A percentile compares a stretch with the other conserved stretches of the same genome.
Conservation (phyloP, 1,284 basidiomycete genomes). For the Ganoderma meredithae region DNA sequence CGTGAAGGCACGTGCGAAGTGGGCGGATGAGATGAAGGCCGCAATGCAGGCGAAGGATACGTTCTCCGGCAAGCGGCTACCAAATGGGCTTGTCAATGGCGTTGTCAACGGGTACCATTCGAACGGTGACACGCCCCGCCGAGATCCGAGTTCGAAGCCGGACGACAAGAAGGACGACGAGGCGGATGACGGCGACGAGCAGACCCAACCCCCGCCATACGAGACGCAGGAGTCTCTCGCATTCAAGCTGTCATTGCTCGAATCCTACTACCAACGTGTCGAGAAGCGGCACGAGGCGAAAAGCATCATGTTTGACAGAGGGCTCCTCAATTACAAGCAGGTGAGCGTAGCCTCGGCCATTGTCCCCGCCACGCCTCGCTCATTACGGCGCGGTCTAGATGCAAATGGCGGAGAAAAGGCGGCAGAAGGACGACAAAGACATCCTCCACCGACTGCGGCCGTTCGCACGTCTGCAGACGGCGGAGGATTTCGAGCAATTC, state of each 20-base stretch:
- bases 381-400: slow-evolving; percentile 59
- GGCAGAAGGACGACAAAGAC: slow-evolving; percentile 92
- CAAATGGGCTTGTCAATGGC: slow-evolving; percentile 48
- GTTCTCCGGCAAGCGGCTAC: slow-evolving; percentile 42
- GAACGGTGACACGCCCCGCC: slow-evolving; percentile 37
- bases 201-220: slow-evolving; percentile 73
- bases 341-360: slow-evolving; percentile 49
- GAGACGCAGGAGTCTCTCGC: slow-evolving; percentile 91
- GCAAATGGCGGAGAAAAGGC: slow-evolving; percentile 90
- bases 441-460: slow-evolving; percentile 90
- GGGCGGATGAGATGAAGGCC: slow-evolving; percentile 67
- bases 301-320: slow-evolving; percentile 92
- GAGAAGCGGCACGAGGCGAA: slow-evolving; percentile 90
- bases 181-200: slow-evolving; percentile 60
- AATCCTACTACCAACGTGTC: slow-evolving; percentile 94
- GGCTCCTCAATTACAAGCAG: slow-evolving; percentile 93
- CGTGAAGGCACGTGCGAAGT: slow-evolving; percentile 69
- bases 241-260: slow-evolving; percentile 90
- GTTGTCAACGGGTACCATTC: slow-evolving; percentile 53
- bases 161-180: slow-evolving; percentile 55
- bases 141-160: slow-evolving; percentile 37
- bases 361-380: slow-evolving; percentile 13
- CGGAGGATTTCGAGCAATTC: slow-evolving; percentile 91
- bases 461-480: slow-evolving; percentile 92
- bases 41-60: slow-evolving; percentile 54